Evolutionary conservation across 2,329 filamentous ascomycete genomes (phyloP).

Genomic region (Xylariaceae sp.): DNA sequence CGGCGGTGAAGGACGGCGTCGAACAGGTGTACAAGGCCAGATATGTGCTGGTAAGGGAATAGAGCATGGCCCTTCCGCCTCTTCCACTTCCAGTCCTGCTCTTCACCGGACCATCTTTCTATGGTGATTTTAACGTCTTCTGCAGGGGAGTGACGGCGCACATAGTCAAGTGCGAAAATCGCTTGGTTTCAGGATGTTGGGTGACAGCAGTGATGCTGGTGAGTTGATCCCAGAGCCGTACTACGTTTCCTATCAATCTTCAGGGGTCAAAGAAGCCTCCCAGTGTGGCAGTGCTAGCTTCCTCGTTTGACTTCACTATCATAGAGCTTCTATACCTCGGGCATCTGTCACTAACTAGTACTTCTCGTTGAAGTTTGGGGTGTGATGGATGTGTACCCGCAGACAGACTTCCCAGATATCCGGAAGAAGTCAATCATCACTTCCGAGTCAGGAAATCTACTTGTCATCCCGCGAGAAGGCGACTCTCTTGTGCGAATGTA

Average conservation of each 20-base stretch:
- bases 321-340: neutral
- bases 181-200: constrained; percentile 53
- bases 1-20: constrained; percentile 37
- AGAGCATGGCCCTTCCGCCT: neutral
- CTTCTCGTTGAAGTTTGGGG: constrained; percentile 14
- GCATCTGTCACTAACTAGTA: neutral
- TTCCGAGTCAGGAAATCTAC: constrained; percentile 48
- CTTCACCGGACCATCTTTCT: neutral
- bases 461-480: constrained; percentile 58
- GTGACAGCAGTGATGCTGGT: constrained; percentile 27
- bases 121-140: neutral
- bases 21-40: constrained; percentile 41
- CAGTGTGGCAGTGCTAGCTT: neutral
- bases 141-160: constrained; percentile 42
- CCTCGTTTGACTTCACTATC: neutral
- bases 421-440: constrained; percentile 52
- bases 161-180: constrained; percentile 48
- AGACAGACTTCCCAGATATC: constrained; percentile 58
- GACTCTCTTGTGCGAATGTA: constrained; percentile 56
- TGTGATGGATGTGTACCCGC: constrained; percentile 46
- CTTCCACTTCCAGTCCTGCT: neutral
- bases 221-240: neutral
- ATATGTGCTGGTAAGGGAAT: constrained; percentile 44
- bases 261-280: neutral
- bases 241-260: neutral